Evolutionary conservation across 2,329 filamentous ascomycete species (phyloP), one percentile per base, ranked within the genome.

Genomic region (Hymenoscyphus occultus): DNA sequence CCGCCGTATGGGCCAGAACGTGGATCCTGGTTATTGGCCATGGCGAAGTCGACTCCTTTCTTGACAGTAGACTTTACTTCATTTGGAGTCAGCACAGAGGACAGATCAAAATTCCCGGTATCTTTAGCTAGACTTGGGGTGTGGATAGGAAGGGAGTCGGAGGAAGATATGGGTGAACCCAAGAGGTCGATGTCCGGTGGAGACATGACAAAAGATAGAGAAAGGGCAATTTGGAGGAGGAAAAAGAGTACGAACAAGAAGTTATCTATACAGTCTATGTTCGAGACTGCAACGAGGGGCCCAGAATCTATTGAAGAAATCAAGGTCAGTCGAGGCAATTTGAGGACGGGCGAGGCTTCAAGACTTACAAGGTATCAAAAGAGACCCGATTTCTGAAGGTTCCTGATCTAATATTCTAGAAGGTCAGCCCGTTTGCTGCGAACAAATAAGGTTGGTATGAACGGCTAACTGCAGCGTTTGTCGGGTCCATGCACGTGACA

Each of bases 381-480:
- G 51, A 42, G 3, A 58, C 12, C 45, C 14, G n/a, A 56, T 22
- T 48, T 9, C 5, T 14, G 16, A 48, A 45, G 6, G 39, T 63
- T 57, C 48, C 32, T n/a, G 51, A 42, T 39, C 56, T 57, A 63
- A 22, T 59, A 58, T 66, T 56, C 51, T 64, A 59, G 64, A 59
- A 40, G n/a, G 40, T 40, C 59, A 32, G 62, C 48, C 65, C 68
- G 71, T 73, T 73, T 72, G 71, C 62, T 67, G 54, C 61, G 60
- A 64, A 61, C 67, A 67, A 70, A 70, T 70, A 64, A 67, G 64
- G 65, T 64, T 62, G 31, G 40, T 59, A 62, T 59, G 48, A 31
- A 60, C 67, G 71, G 68, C 10, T 62, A 51, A 22, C 61, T 71
- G 69, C 71, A 71, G 68, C 62, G 64, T 69, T 68, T 68, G 69